phyloP scores from a whole-genome alignment of 2,329 filamentous ascomycete species.

The Pestalotiopsis sp. region DNA sequence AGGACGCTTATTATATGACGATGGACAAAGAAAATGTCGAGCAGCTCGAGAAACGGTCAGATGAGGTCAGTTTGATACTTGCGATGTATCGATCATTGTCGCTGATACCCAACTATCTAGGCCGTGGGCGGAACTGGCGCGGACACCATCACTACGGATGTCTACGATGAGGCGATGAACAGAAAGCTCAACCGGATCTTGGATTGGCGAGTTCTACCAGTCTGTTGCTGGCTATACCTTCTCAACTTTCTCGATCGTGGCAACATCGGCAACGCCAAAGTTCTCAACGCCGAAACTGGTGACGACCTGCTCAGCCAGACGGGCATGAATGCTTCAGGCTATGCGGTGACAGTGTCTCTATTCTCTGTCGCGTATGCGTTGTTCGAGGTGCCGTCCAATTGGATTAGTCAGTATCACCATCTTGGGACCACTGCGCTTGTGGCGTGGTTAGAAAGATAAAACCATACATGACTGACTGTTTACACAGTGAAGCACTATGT shows the following conservation, averaged over 20 bases:
- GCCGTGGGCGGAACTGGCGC: neutral
- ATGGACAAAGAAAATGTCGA: neutral
- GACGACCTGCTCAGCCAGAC: constrained; percentile 42
- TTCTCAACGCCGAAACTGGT: constrained; percentile 36
- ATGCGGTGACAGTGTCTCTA: constrained; percentile 55
- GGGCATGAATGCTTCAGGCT: constrained; percentile 51
- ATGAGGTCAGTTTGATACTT: neutral
- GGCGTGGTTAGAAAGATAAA: too few relatives aligned
- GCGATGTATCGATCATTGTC: neutral
- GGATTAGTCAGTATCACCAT: constrained; percentile 41
- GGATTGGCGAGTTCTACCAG: constrained; percentile 35
- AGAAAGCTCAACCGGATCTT: constrained; percentile 27
- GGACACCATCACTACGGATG: constrained; percentile 9
- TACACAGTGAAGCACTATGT: constrained; percentile 54
- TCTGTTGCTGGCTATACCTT: constrained; percentile 60
- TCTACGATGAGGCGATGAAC: constrained; percentile 21
- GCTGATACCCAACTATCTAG: neutral
- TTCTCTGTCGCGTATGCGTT: constrained; percentile 71
- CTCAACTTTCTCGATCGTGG: constrained; percentile 59
- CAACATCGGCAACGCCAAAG: constrained; percentile 53
- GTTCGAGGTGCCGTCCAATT: constrained; percentile 64
- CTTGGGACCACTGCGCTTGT: too few relatives aligned
- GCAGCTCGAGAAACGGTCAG: neutral
- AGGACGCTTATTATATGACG: neutral
- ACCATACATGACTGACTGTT: neutral